These are phyloP conservation scores for Antitrichia curtipendula DNA, from an alignment of 225 moss, liverwort and hornwort genomes.

Conservation along the genomic window DNA sequence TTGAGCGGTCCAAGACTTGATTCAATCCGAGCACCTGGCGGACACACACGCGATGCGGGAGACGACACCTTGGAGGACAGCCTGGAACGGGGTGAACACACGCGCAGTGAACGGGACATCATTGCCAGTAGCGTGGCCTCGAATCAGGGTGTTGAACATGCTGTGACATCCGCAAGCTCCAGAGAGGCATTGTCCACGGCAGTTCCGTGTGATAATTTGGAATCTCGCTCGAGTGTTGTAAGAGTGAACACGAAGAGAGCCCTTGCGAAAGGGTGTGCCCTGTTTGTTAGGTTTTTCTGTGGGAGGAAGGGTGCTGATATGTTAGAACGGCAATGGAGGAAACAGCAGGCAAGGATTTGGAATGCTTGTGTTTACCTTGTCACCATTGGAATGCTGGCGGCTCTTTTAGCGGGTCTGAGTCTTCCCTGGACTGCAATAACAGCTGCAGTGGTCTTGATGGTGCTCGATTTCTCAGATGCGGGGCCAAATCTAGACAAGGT, in stretches of 20 bases:
- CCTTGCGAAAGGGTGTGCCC: background rate
- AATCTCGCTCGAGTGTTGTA: background rate
- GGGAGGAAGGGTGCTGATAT: background rate
- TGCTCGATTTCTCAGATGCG: slow-evolving; percentile 75
- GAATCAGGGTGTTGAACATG: background rate
- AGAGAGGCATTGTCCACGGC: background rate
- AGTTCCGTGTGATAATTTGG: background rate
- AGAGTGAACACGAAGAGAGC: background rate
- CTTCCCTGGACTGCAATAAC: slow-evolving; percentile 74
- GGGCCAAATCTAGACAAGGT: slow-evolving; percentile 82
- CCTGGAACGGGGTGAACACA: background rate
- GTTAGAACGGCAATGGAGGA: background rate
- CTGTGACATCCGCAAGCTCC: background rate
- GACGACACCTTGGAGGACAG: background rate
- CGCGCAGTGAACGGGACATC: background rate
- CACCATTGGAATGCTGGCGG: slow-evolving; percentile 76
- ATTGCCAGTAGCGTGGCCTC: background rate
- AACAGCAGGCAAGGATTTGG: slow-evolving; percentile 1
- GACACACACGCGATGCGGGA: background rate
- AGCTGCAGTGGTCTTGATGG: slow-evolving; percentile 58
- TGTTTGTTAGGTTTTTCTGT: background rate
- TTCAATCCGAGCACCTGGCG: background rate
- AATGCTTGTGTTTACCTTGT: slow-evolving; percentile 45
- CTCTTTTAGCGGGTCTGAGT: slow-evolving; percentile 64
- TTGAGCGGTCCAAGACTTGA: background rate